Conservation (phyloP, 1,139 yeast genomes). For the Blastobotrys indianensis region DNA sequence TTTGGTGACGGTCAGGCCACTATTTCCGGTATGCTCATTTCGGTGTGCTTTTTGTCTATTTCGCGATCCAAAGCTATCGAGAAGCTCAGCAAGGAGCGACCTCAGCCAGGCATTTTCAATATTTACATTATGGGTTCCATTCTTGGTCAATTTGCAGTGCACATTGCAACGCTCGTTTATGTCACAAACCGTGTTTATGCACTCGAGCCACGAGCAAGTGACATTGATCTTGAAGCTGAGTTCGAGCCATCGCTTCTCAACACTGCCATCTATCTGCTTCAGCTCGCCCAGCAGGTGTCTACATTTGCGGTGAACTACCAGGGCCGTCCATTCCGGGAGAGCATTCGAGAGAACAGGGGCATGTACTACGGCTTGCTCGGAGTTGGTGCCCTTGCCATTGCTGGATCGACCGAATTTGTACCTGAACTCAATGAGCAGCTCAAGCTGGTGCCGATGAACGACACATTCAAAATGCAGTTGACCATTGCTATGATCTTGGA, state of each 20-base stretch:
- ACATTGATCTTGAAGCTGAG: constrained; percentile 81
- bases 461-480: constrained; percentile 68
- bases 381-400: constrained; percentile 79
- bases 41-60: constrained; percentile 92
- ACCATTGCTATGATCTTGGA: constrained; percentile 70
- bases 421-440: constrained; percentile 92
- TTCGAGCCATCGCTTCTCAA: constrained; percentile 86
- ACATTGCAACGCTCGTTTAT: constrained; percentile 73
- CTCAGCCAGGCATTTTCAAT: constrained; percentile 96
- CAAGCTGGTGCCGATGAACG: constrained; percentile 83
- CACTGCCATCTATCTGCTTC: constrained; percentile 92
- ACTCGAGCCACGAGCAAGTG: constrained; percentile 87
- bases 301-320: constrained; percentile 97
- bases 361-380: constrained; percentile 95
- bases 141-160: constrained; percentile 92
- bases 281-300: constrained; percentile 92
- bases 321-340: constrained; percentile 95
- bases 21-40: constrained; percentile 79
- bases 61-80: constrained; percentile 91
- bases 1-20: constrained; percentile 98
- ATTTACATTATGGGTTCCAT: constrained; percentile 95
- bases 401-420: constrained; percentile 90
- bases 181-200: constrained; percentile 77
- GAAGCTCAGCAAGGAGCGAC: constrained; percentile 87
- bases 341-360: constrained; percentile 84